Conservation (phyloP, 331 rosid genomes). For the Arachis monticola region DNA sequence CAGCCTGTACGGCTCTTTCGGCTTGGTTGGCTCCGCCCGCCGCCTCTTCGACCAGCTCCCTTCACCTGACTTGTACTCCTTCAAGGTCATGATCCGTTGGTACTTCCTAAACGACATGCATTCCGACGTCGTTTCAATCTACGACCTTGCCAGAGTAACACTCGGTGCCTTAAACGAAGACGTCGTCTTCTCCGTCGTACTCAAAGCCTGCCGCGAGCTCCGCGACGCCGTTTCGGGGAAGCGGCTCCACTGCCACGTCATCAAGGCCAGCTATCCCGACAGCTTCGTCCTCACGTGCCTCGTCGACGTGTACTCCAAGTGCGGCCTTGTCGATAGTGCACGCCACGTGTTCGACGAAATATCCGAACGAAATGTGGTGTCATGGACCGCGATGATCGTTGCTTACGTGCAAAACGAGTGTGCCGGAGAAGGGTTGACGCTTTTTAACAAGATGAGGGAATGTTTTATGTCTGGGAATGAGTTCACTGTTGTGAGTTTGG, state of each 20-base stretch:
- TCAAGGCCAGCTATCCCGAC: conserved; percentile 56
- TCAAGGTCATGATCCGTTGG: conserved; percentile 80
- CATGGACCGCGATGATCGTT: conserved; percentile 82
- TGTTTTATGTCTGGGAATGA: conserved; percentile 61
- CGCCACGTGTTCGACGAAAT: conserved; percentile 59
- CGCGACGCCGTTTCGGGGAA: conserved; percentile 52
- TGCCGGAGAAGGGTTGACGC: conserved; percentile 55
- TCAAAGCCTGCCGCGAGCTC: conserved; percentile 67
- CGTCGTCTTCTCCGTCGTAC: conserved; percentile 57
- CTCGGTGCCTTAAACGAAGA: conserved; percentile 45
- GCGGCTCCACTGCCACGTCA: conserved; percentile 62
- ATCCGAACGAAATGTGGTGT: conserved; percentile 57
- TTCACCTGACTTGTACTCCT: conserved; percentile 58
- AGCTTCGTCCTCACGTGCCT: conserved; percentile 63
- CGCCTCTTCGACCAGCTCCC: conserved; percentile 60
- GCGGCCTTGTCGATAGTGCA: conserved; percentile 51
- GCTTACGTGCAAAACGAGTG: conserved; percentile 86
- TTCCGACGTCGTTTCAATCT: conserved; percentile 51
- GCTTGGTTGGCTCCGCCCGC: conserved; percentile 59
- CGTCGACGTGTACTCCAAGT: conserved; percentile 66
- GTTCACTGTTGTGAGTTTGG: conserved; percentile 66
- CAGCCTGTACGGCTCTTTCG: conserved; percentile 69
- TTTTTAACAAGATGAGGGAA: conserved; percentile 77
- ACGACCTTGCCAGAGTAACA: conserved; percentile 43
- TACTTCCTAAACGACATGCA: conserved; percentile 66